A percentile compares a stretch with the other conserved stretches of the same genome.
phyloP scores from a whole-genome alignment of 495 filamentous ascomycete species.

The Penicillium subrubescens region DNA sequence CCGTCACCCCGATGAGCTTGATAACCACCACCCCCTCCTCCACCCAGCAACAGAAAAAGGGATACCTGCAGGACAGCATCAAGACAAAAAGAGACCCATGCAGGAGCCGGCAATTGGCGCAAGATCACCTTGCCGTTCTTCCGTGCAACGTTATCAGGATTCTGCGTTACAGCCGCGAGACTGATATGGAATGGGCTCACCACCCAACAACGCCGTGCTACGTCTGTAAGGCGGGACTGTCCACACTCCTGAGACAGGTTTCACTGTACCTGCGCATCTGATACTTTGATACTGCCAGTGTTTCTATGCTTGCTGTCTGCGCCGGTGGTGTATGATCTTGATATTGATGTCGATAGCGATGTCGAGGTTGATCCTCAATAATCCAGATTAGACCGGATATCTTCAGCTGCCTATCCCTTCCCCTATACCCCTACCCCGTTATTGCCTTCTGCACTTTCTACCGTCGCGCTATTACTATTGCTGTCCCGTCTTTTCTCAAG shows the following conservation, averaged over 20 bases:
- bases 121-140: constrained; percentile 19
- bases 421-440: background rate
- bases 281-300: background rate
- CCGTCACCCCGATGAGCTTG: constrained; percentile 12
- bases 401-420: background rate
- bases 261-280: constrained; percentile 2
- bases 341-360: background rate
- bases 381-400: background rate
- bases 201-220: background rate
- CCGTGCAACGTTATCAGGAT: constrained; percentile 9
- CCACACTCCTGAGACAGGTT: background rate
- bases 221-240: background rate
- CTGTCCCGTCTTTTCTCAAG: background rate
- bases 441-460: background rate
- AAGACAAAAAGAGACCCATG: background rate
- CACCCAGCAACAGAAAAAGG: background rate
- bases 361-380: background rate
- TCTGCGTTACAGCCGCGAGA: background rate
- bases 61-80: background rate
- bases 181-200: background rate
- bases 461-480: background rate
- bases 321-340: background rate
- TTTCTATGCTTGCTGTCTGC: background rate
- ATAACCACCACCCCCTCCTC: background rate
- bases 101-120: constrained; percentile 5